Evolutionary conservation across 2,329 filamentous ascomycete genomes (phyloP), one percentile per base, ranked within the genome.

Genomic region (Pyrenochaeta sp.): DNA sequence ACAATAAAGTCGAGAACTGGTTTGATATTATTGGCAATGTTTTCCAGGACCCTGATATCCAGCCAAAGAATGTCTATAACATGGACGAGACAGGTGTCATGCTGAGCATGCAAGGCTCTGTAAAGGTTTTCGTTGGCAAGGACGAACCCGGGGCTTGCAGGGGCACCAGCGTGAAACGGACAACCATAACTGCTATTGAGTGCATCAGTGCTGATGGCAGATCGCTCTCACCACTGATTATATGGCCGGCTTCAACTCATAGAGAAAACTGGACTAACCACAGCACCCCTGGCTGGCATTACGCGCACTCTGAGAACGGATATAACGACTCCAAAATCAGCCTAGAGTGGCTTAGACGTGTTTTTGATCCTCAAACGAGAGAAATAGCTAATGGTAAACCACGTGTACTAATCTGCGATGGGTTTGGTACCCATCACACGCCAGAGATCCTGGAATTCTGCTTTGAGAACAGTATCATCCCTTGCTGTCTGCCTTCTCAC

Each of bases 191-290:
- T 21, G 9, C 18, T 7, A 4, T 34, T 11, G 30, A 15, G 7
- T 19, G 17, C 15, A 21, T 34, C 18, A 20, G 30, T n/a, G 30
- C 30, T 20, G 30, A 34, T 34, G 30, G 30, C 3, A 34, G 14
- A 4, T 4, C 30, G 11, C 30, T 34, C 18, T 7, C 14, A 19
- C 30, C 30, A 11, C 17, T 10, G 20, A 15, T 34, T 19, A 34
- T 34, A 15, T 34, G n/a, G 11, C 19, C 20, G 10, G 14, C 30
- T n/a, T 7, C 30, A 6, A 58, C 15, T 34, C 30, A 31, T 41
- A 23, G 48, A 35, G 53, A 46, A 29, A 60, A 51, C 29, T 60
- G 35, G 28, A 15, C 28, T n/a, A 15, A 7, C 14, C 18, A 3
- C 28, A 31, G 18, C n/a, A 31, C 28, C 18, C 28, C 6, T 38